Percentiles rank a stretch among this genome's conserved stretches.
Conservation (phyloP, 2,329 filamentous ascomycete species). For the Ilyonectria sp. region DNA sequence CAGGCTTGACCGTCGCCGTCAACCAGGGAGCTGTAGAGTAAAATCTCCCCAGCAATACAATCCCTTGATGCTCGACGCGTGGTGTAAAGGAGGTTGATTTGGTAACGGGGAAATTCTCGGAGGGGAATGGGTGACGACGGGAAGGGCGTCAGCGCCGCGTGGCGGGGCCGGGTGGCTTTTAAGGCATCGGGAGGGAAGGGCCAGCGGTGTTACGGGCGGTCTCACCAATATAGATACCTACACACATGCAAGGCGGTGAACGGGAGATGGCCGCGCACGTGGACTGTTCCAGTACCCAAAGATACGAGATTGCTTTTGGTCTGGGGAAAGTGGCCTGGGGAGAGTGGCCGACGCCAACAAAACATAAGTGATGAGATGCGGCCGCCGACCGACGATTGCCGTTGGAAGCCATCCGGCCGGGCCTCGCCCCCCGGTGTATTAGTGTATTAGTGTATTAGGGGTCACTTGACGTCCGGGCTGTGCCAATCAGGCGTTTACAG, state of each 20-base stretch:
- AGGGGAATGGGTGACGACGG: neutral
- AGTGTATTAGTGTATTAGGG: neutral
- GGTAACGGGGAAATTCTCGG: constrained; percentile 31
- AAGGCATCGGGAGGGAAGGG: neutral
- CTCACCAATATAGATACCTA: too few species aligned
- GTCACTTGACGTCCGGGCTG: neutral
- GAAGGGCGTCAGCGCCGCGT: constrained; percentile 9
- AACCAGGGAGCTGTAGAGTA: neutral
- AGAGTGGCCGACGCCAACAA: neutral
- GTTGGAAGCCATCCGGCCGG: constrained; percentile 28
- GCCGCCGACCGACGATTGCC: constrained; percentile 42
- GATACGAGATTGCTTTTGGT: too few species aligned
- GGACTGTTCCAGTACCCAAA: too few species aligned
- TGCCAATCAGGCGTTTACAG: neutral
- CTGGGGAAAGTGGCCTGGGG: too few species aligned
- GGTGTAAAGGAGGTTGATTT: constrained; percentile 7
- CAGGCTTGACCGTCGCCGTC: neutral
- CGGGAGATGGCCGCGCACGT: too few species aligned
- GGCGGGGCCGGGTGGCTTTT: neutral
- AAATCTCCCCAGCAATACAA: neutral
- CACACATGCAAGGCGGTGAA: too few species aligned
- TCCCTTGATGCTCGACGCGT: constrained; percentile 11
- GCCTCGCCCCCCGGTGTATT: neutral
- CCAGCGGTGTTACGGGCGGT: too few species aligned
- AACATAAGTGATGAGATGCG: constrained; percentile 24